These are phyloP conservation scores for Candolleomyces eurysporus DNA, from an alignment of 768 basidiomycete genomes.

Conservation along the genomic window DNA sequence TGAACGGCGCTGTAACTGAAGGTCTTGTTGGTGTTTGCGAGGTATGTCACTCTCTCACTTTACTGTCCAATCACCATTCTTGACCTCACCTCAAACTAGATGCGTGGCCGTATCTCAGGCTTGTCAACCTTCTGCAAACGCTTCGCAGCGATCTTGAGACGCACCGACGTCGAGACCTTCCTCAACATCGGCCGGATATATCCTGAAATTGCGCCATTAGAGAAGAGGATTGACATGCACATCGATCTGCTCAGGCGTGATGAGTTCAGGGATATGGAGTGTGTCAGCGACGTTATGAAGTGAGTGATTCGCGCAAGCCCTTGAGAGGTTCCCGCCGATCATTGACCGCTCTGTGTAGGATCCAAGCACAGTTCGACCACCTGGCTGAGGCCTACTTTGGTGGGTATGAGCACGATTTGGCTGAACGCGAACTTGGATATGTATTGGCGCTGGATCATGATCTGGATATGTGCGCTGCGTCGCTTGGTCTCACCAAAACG, in stretches of 20 bases:
- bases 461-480: conserved; percentile 90
- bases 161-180: conserved; percentile 84
- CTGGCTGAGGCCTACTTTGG: conserved; percentile 85
- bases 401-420: conserved; percentile 81
- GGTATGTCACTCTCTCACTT: conserved; percentile 37
- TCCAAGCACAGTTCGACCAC: conserved; percentile 92
- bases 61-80: conserved; percentile 2
- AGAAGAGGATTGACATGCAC: conserved; percentile 91
- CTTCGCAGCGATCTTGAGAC: conserved; percentile 79
- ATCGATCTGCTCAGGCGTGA: conserved; percentile 80
- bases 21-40: conserved; percentile 93
- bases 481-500: conserved; percentile 87
- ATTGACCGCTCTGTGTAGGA: conserved; percentile 42
- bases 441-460: conserved; percentile 84
- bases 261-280: conserved; percentile 92
- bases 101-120: conserved; percentile 79
- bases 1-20: conserved; percentile 81
- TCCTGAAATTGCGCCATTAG: conserved; percentile 82
- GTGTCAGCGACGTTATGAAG: conserved; percentile 87
- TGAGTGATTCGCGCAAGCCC: conserved; percentile 34
- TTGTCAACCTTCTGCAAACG: conserved; percentile 85
- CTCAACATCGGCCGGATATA: conserved; percentile 80
- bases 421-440: conserved; percentile 86
- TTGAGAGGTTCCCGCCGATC: background rate
- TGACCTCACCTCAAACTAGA: conserved; percentile 37